Evolutionary conservation across 2,329 filamentous ascomycete genomes (phyloP), one percentile per base, ranked within the genome.

Genomic region (Talaromyces sp.): DNA sequence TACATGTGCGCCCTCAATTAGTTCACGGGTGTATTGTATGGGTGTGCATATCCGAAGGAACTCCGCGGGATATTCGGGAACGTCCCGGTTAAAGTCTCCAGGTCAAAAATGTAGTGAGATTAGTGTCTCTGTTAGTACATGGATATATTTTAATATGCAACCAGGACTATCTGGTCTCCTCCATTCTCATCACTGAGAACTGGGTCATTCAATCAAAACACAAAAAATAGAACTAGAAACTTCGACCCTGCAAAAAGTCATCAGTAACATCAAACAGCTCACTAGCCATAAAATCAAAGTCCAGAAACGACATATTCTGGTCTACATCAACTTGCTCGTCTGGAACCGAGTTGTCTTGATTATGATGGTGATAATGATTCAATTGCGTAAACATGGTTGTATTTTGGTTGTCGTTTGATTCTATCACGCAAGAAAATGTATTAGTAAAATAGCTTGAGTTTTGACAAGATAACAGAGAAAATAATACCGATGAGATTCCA

Each of bases 181-280:
- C n/a, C 17, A 47, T 47, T 22, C 4, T 47, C 22, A 22, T 22
- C 42, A 47, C 4, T 47, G 17, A 47, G 19, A 47, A 47, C 42
- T 47, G n/a, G 42, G 10, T 22, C 17, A 47, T 47, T 47, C 42
- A 47, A 47, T 47, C 42, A 47, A 55, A 25, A 39, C 27, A 27
- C 27, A 27, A 22, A 55, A 55, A n/a, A 25, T 13, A 9, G 32
- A 17, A 25, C 32, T 36, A 55, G 30, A 25, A 22, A 47, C 19
- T 36, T 30, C 53, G 53, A 55, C 33, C 33, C 19, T 32, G 28
- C 30, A 55, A 55, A 22, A 55, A 25, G 8, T 32, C 53, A 55
- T 55, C 53, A 4, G 53, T 55, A 32, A 55, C 53, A 39, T 55
- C 53, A 27, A 55, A 55, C 53, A 55, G 30, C 53, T 55, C 53